phyloP scores from a whole-genome alignment of 352 stramenopile genomes.

The Pythium angustatum region DNA sequence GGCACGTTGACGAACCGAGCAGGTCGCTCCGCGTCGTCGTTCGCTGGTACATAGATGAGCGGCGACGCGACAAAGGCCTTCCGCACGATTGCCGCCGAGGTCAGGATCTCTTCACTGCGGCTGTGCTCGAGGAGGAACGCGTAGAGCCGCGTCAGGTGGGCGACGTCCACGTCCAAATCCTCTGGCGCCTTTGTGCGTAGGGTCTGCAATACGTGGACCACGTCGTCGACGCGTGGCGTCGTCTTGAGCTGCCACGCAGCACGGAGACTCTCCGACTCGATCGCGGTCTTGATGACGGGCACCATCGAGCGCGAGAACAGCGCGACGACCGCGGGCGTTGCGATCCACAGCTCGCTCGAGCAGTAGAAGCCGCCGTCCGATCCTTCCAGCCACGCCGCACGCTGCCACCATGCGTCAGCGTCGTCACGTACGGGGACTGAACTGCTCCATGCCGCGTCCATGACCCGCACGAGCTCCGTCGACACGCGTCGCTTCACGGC shows the following conservation, averaged over 20 bases:
- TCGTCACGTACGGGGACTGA: neutral
- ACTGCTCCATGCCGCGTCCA: slow-evolving; percentile 48
- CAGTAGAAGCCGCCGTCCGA: slow-evolving; percentile 19
- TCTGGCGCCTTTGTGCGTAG: too few species aligned
- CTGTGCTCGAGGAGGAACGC: slow-evolving; percentile 27
- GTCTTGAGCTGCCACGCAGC: slow-evolving; percentile 38
- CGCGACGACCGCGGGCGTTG: slow-evolving; percentile 30
- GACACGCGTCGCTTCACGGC: slow-evolving; percentile 45
- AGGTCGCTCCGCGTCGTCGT: neutral
- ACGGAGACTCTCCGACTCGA: slow-evolving; percentile 40
- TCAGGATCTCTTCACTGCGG: slow-evolving; percentile 7
- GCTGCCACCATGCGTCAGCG: slow-evolving; percentile 21
- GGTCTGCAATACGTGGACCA: slow-evolving; percentile 40
- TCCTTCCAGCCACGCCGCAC: slow-evolving; percentile 16
- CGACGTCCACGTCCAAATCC: slow-evolving; percentile 5
- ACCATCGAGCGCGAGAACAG: slow-evolving; percentile 53
- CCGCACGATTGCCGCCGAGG: slow-evolving; percentile 10
- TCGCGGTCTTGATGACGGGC: slow-evolving; percentile 24
- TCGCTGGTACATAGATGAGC: slow-evolving; percentile 17
- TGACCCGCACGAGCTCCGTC: slow-evolving; percentile 37
- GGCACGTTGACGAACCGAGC: slow-evolving; percentile 6
- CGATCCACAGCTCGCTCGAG: slow-evolving; percentile 49
- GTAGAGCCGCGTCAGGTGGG: slow-evolving; percentile 20
- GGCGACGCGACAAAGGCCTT: slow-evolving; percentile 14
- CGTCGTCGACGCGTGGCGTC: slow-evolving; percentile 39